Base-by-base conservation (phyloP, 495 filamentous ascomycete genomes). In the Xylaria bambusicola region DNA sequence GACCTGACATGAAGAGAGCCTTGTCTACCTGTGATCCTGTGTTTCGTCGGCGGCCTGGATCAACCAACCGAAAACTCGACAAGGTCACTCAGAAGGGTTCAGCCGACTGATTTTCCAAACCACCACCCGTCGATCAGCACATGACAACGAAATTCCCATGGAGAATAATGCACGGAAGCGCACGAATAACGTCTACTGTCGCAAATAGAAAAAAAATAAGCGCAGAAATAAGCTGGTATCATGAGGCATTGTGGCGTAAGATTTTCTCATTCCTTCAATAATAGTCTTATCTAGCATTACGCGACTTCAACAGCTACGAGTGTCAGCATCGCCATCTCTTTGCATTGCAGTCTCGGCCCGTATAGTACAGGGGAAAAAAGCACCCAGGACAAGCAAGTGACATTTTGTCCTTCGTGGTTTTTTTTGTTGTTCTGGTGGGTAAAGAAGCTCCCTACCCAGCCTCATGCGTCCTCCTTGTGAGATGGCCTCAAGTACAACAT, bases 291-390 rank as follows among this genome's bases (percentile, higher is more conserved):
- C 29, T 5, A 5, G 10, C 29, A 5, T 10, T 10, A 33, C 29
- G 29, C 29, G 10, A 18, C 20, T 29, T 20, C 23, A 31, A 31
- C 17, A 15, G 9, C 38, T 31, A 44, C 17, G 9, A n/a, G n/a
- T n/a, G n/a, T 31, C 15, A 54, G 26, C n/a, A 17, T 44, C 40
- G 38, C n/a, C 15, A 54, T 54, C 52, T 54, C 52, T 12, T 21
- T 29, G 50, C 50, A 53, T 53, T 53, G 50, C 21, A 53, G 35
- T 12, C 18, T 18, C 21, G 9, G 18, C 20, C 15, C 4, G 15
- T 53, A 26, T 15, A 15, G 41, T 40, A 27, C 20, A 0, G 0
- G 23, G 1, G 6, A 20, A 33, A 21, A 33, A 33, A 33, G 10
- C 10, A 33, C 29, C 29, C 10, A 33, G 10, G 29, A 33, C 5